phyloP scores from a whole-genome alignment of 2,329 filamentous ascomycete species.

The Lachnellula hyalina region DNA sequence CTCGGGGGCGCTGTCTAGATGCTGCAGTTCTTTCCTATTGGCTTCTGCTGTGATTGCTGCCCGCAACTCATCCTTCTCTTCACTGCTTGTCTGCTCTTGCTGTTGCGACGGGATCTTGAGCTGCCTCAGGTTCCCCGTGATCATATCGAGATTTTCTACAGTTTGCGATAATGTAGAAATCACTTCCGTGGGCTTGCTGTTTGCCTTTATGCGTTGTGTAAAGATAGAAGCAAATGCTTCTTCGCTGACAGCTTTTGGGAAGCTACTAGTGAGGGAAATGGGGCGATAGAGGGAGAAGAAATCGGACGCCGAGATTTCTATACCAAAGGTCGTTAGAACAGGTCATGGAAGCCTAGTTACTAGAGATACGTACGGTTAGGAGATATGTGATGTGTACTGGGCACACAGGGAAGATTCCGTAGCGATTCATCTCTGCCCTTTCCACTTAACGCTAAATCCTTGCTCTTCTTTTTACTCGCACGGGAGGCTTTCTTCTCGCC shows the following conservation, averaged over 20 bases:
- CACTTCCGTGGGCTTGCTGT: slow-evolving; percentile 51
- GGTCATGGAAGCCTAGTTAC: background rate
- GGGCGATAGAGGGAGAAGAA: slow-evolving; percentile 97
- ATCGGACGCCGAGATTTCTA: slow-evolving; percentile 81
- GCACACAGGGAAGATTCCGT: slow-evolving; percentile 64
- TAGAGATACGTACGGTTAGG: slow-evolving; percentile 48
- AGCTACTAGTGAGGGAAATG: slow-evolving; percentile 78
- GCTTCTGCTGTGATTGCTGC: slow-evolving; percentile 40
- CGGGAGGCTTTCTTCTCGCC: slow-evolving; percentile 42
- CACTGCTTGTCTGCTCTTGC: slow-evolving; percentile 21
- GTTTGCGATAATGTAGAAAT: slow-evolving; percentile 61
- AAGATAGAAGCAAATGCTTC: slow-evolving; percentile 85
- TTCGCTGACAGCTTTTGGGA: slow-evolving; percentile 66
- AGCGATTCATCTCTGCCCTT: slow-evolving; percentile 40
- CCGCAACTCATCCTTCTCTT: slow-evolving; percentile 32
- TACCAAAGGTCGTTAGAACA: slow-evolving; percentile 3
- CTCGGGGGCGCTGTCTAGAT: slow-evolving; percentile 42
- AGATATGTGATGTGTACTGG: slow-evolving; percentile 67
- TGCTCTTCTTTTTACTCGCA: slow-evolving; percentile 48
- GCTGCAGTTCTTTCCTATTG: slow-evolving; percentile 44
- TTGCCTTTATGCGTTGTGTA: slow-evolving; percentile 45
- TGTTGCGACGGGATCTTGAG: slow-evolving; percentile 13
- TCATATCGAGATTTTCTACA: slow-evolving; percentile 54
- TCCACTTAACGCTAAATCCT: slow-evolving; percentile 39
- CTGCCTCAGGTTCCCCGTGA: slow-evolving; percentile 46